These are phyloP conservation scores for Thielaviopsis ethacetica DNA, from an alignment of 2,329 filamentous ascomycete genomes.

Conservation along the genomic window DNA sequence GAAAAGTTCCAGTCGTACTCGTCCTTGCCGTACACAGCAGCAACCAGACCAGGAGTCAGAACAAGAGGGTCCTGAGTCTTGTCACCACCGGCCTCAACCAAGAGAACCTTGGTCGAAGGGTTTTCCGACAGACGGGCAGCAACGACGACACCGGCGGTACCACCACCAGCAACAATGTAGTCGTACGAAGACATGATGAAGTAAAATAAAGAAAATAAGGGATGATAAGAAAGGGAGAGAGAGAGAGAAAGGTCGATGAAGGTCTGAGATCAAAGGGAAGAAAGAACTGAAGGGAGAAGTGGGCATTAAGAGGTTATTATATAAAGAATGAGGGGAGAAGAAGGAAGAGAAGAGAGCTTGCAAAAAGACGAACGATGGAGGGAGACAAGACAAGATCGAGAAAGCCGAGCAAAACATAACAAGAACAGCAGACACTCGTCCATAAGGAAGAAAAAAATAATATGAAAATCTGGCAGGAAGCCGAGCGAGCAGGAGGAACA, in stretches of 20 bases:
- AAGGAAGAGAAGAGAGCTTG: no score
- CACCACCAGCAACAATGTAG: conserved; percentile 20
- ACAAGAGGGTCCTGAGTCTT: conserved; percentile 10
- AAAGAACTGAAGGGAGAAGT: background rate
- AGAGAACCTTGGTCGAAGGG: conserved; percentile 8
- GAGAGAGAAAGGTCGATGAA: background rate
- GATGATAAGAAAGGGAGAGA: background rate
- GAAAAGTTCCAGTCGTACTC: conserved; percentile 12
- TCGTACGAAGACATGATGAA: conserved; percentile 12
- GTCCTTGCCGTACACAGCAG: conserved; percentile 9
- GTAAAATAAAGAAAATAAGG: background rate
- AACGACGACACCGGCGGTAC: conserved; percentile 20
- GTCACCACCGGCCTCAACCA: conserved; percentile 12
- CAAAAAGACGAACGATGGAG: no score
- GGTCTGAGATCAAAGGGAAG: background rate
- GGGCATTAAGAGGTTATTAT: background rate
- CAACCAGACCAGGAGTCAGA: conserved; percentile 9
- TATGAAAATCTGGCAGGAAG: no score
- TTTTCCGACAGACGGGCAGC: conserved; percentile 19
- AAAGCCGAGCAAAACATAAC: no score
- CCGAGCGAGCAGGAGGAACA: no score
- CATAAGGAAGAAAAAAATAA: no score
- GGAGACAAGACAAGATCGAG: no score
- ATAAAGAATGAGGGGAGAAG: no score
- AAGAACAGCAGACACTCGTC: no score